Conservation (phyloP, 106 monocot genomes). For the Dendrobium chrysotoxum region DNA sequence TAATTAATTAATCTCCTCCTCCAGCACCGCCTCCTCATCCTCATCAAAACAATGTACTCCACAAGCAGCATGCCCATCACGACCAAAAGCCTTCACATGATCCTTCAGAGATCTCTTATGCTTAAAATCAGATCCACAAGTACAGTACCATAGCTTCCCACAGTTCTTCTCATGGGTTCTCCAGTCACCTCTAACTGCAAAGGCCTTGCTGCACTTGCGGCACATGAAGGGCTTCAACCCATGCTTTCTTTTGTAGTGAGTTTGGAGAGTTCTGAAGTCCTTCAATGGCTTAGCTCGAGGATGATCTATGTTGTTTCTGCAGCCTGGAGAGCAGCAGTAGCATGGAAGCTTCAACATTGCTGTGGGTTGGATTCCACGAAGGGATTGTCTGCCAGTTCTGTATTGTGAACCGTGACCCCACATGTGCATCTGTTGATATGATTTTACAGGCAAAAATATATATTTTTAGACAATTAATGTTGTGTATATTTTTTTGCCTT, state of each 20-base stretch:
- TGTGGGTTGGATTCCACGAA: slow-evolving; percentile 61
- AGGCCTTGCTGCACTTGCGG: slow-evolving; percentile 63
- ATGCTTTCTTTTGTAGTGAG: slow-evolving; percentile 68
- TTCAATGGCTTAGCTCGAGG: slow-evolving; percentile 54
- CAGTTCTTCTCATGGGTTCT: slow-evolving; percentile 72
- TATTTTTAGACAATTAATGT: too few relatives aligned
- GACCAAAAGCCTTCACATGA: slow-evolving; percentile 51
- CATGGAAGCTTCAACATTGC: slow-evolving; percentile 62
- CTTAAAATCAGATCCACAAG: slow-evolving; percentile 65
- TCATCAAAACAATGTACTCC: slow-evolving; percentile 44
- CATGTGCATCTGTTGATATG: slow-evolving; percentile 40
- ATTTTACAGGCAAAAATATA: too few relatives aligned
- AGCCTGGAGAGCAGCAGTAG: slow-evolving; percentile 64
- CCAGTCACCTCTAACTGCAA: slow-evolving; percentile 63
- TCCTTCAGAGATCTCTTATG: slow-evolving; percentile 65
- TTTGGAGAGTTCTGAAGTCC: slow-evolving; percentile 67
- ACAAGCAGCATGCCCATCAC: slow-evolving; percentile 33
- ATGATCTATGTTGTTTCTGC: slow-evolving; percentile 64
- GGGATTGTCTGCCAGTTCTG: slow-evolving; percentile 49
- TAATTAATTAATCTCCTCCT: too few relatives aligned
- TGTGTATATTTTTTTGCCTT: too few relatives aligned
- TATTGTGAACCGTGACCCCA: slow-evolving; percentile 78
- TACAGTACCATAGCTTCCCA: slow-evolving; percentile 60
- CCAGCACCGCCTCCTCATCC: slow-evolving; percentile 35
- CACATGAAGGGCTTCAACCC: slow-evolving; percentile 68